Conservation (phyloP, 192 early-diverging fungal species). For the Coemansia sp. region DNA sequence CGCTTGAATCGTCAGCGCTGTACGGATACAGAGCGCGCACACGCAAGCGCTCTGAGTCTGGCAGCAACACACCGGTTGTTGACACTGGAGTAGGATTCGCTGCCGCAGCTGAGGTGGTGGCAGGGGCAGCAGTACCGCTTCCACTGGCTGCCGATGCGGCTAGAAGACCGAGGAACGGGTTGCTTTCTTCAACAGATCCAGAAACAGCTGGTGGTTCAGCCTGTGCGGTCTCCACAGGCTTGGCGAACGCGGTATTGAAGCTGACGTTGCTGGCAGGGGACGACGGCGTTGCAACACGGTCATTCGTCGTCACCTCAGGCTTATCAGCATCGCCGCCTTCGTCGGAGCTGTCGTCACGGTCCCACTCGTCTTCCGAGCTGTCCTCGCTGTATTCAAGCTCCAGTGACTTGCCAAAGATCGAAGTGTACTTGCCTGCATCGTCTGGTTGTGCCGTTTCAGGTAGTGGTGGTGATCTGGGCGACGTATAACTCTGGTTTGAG, state of each 20-base stretch:
- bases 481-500: slow-evolving; percentile 3
- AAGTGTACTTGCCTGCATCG: neutral
- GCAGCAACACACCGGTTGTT: neutral
- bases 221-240: slow-evolving; percentile 5
- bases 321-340: slow-evolving; percentile 15
- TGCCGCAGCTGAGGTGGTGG: neutral
- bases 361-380: slow-evolving; percentile 45
- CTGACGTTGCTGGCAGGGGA: slow-evolving; percentile 33
- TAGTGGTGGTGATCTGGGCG: slow-evolving; percentile 2
- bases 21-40: slow-evolving; percentile 46
- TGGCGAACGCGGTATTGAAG: slow-evolving; percentile 50
- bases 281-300: slow-evolving; percentile 5
- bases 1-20: slow-evolving; percentile 4
- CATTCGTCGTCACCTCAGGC: neutral
- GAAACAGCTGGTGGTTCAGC: neutral
- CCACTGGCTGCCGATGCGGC: neutral
- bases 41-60: slow-evolving; percentile 21
- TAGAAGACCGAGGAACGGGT: slow-evolving; percentile 41
- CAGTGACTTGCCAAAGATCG: slow-evolving; percentile 26
- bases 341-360: slow-evolving; percentile 48
- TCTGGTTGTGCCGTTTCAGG: neutral
- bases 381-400: slow-evolving; percentile 26
- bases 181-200: slow-evolving; percentile 25
- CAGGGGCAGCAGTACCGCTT: too few species aligned
- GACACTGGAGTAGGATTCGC: neutral